Conservation (phyloP, 2,329 filamentous ascomycete genomes). For the Fusarium illudens region DNA sequence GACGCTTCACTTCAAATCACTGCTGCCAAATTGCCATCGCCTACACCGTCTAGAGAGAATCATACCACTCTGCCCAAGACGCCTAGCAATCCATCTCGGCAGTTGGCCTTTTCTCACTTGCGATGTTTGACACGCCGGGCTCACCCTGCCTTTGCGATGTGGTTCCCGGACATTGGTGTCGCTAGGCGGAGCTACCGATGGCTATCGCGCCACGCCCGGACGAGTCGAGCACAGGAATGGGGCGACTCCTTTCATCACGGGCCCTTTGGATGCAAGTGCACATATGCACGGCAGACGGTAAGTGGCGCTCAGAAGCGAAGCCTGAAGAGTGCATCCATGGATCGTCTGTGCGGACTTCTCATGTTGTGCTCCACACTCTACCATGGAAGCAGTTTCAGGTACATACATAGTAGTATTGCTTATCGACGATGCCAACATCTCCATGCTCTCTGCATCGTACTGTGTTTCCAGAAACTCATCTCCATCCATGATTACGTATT, state of each 20-base stretch:
- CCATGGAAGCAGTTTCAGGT: conserved; percentile 34
- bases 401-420: neutral
- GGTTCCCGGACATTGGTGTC: conserved; percentile 5
- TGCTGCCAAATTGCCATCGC: neutral
- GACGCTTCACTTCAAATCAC: neutral
- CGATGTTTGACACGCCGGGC: conserved; percentile 16
- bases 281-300: conserved; percentile 15
- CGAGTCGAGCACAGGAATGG: conserved; percentile 14
- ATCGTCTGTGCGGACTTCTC: conserved; percentile 35
- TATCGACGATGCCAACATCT: conserved; percentile 14
- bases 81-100: conserved; percentile 10
- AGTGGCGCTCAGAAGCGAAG: conserved; percentile 29
- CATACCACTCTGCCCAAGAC: neutral
- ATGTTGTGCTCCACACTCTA: conserved; percentile 22
- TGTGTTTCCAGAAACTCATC: conserved; percentile 3
- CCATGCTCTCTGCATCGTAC: conserved; percentile 22
- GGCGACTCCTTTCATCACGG: conserved; percentile 26
- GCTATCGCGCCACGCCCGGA: conserved; percentile 15
- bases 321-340: conserved; percentile 26
- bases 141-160: conserved; percentile 14
- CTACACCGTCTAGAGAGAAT: neutral
- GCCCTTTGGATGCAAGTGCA: conserved; percentile 16
- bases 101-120: conserved; percentile 19
- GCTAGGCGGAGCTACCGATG: conserved; percentile 22
- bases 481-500: neutral